Percentiles rank a stretch among this genome's conserved stretches.
These are phyloP conservation scores for Wickerhamomyces canadensis DNA, from an alignment of 805 yeast species.

Conservation along the genomic window DNA sequence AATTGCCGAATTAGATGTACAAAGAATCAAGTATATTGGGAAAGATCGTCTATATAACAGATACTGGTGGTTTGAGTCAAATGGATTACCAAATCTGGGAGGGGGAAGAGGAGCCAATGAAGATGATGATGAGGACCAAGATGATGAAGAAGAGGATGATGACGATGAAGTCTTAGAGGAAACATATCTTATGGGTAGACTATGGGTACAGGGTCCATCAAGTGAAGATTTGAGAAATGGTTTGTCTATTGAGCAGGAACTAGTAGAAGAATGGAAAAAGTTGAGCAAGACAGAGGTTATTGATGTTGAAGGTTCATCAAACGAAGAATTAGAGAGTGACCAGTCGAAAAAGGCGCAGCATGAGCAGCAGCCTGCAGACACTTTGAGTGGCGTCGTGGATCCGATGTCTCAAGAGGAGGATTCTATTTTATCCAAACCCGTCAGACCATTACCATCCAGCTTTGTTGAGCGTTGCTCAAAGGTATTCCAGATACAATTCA, in stretches of 20 bases:
- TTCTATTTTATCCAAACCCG: no score
- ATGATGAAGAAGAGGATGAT: conserved; percentile 37
- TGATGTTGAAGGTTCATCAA: no score
- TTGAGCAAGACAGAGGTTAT: conserved; percentile 1
- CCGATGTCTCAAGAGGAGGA: no score
- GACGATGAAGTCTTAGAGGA: conserved; percentile 45
- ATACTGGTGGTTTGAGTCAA: conserved; percentile 93
- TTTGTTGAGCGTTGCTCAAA: conserved; percentile 19
- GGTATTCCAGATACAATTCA: conserved; percentile 20
- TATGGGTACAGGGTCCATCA: conserved; percentile 90
- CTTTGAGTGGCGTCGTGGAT: no score
- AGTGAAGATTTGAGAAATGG: conserved; percentile 37
- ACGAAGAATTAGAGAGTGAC: no score
- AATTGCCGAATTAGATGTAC: conserved; percentile 67
- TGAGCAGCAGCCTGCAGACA: no score
- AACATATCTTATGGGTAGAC: conserved; percentile 70
- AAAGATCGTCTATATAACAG: conserved; percentile 78
- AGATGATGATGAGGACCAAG: conserved; percentile 25
- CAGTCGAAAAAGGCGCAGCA: no score
- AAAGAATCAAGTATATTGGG: conserved; percentile 72
- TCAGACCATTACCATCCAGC: conserved; percentile 14
- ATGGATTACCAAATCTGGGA: conserved; percentile 63
- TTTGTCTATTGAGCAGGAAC: conserved; percentile 26
- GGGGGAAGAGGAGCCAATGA: conserved; percentile 27
- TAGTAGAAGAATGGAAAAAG: conserved; percentile 25